These are phyloP conservation scores for Exophiala xenobiotica DNA, from an alignment of 2,329 filamentous ascomycete species.

Conservation along the genomic window DNA sequence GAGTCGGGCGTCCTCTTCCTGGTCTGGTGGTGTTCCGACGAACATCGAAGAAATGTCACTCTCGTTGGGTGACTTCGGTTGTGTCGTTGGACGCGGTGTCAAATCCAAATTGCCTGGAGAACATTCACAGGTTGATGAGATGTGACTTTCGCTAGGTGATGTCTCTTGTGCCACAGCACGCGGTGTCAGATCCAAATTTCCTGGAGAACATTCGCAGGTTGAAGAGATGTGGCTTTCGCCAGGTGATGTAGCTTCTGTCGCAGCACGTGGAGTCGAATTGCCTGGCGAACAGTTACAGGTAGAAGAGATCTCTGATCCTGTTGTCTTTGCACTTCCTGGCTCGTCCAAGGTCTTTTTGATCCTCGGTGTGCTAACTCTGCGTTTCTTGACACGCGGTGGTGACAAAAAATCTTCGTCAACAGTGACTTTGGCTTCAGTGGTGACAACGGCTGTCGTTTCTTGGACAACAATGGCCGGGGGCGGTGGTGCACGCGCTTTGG, in stretches of 20 bases:
- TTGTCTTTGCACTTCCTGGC: slow-evolving; percentile 6
- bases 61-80: slow-evolving; percentile 3
- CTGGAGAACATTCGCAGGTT: not conserved
- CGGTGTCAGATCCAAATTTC: not conserved
- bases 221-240: not conserved
- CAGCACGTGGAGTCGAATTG: slow-evolving; percentile 1
- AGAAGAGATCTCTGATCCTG: slow-evolving; percentile 14
- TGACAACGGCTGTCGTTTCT: slow-evolving; percentile 9
- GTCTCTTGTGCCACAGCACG: not conserved
- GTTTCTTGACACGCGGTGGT: slow-evolving; percentile 18
- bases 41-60: slow-evolving; percentile 19
- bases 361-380: slow-evolving; percentile 15
- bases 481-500: slow-evolving; percentile 12
- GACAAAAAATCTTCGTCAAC: slow-evolving; percentile 15
- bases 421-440: slow-evolving; percentile 6
- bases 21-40: slow-evolving; percentile 9
- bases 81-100: no score
- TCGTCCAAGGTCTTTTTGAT: not conserved
- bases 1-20: slow-evolving; percentile 5
- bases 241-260: not conserved
- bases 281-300: slow-evolving; percentile 15
- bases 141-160: slow-evolving; percentile 14
- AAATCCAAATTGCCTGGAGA: not conserved
- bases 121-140: slow-evolving; percentile 6
- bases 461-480: slow-evolving; percentile 22